phyloP scores from a whole-genome alignment of 257 asterid genomes.

The Ajuga chamaepitys region DNA sequence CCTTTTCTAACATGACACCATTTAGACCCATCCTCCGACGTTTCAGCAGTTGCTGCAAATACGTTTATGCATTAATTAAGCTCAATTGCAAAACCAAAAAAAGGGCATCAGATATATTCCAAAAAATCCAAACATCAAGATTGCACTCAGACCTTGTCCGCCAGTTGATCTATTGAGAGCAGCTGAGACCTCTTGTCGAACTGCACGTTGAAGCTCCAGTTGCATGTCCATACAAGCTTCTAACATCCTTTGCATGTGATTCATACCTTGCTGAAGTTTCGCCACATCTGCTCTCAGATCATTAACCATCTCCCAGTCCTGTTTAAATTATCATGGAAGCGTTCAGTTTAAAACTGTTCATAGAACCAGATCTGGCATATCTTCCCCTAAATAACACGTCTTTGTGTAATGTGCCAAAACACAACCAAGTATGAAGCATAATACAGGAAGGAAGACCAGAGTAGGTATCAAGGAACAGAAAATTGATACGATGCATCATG shows the following conservation, averaged over 20 bases:
- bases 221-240: conserved; percentile 99
- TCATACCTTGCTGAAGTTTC: conserved; percentile 92
- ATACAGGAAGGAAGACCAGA: neutral
- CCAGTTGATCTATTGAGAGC: conserved; percentile 76
- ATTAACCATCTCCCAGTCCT: conserved; percentile 86
- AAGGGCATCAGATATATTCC: neutral
- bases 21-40: conserved; percentile 72
- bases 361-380: neutral
- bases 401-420: neutral
- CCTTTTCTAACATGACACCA: conserved; percentile 89
- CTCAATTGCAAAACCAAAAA: neutral
- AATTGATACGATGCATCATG: neutral
- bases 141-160: conserved; percentile 53
- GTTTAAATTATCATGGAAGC: neutral
- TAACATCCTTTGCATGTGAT: conserved; percentile 93
- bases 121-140: neutral
- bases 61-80: neutral
- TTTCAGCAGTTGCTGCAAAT: conserved; percentile 40
- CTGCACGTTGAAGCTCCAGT: conserved; percentile 91
- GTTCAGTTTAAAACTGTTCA: neutral
- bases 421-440: neutral
- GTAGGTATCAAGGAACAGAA: neutral
- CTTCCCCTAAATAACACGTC: neutral
- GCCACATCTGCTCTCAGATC: conserved; percentile 78
- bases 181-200: conserved; percentile 94